phyloP scores from a whole-genome alignment of 2,329 filamentous ascomycete genomes.

The Pestalotiopsis sp. region DNA sequence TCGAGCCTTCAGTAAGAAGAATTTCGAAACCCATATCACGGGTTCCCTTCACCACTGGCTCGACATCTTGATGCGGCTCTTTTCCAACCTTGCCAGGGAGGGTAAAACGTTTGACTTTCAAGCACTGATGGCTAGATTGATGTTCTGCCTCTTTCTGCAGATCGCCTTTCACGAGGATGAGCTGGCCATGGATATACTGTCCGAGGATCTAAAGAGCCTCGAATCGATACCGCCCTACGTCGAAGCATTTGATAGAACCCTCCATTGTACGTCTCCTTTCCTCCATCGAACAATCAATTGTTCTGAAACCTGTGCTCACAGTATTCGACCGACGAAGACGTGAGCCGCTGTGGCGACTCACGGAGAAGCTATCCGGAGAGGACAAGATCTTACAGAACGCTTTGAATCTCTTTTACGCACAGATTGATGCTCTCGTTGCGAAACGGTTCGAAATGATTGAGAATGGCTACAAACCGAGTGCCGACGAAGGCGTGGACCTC shows the following conservation, averaged over 20 bases:
- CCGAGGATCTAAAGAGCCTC: neutral
- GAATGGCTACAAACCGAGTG: neutral
- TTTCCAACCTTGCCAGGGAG: neutral
- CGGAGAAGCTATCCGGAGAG: neutral
- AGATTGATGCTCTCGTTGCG: neutral
- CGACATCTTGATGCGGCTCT: neutral
- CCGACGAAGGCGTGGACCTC: neutral
- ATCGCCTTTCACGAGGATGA: neutral
- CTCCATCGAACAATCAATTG: neutral
- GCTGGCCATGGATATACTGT: neutral
- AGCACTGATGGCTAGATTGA: neutral
- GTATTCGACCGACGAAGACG: neutral
- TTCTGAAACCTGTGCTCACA: neutral
- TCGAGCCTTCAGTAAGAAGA: neutral
- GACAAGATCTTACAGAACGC: neutral
- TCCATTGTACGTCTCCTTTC: neutral
- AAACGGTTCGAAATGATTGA: neutral
- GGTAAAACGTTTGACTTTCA: neutral
- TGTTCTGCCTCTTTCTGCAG: neutral
- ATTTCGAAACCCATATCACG: neutral
- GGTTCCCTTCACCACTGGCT: neutral
- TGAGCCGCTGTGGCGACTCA: neutral
- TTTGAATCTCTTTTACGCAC: neutral
- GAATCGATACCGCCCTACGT: neutral
- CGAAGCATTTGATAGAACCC: neutral